phyloP scores from a whole-genome alignment of 192 early-diverging fungal genomes.

The Coemansia sp. region DNA sequence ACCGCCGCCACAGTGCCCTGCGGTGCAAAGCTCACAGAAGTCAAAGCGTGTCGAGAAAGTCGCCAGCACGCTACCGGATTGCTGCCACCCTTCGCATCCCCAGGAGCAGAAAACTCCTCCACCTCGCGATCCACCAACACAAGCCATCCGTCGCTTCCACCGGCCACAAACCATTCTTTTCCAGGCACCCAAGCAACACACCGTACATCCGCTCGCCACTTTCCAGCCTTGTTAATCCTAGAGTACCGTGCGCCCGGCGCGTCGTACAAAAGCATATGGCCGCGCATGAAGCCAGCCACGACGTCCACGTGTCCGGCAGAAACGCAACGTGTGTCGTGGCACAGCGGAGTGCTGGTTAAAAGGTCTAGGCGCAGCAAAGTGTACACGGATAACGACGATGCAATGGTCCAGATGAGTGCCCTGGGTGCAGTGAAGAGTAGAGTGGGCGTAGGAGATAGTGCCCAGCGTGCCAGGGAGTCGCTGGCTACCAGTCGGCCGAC shows the following conservation, averaged over 20 bases:
- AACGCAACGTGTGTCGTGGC: conserved; percentile 55
- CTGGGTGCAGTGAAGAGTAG: conserved; percentile 38
- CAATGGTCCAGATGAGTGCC: conserved; percentile 17
- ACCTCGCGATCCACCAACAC: too few relatives aligned
- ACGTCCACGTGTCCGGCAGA: conserved; percentile 66
- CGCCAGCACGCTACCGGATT: conserved; percentile 86
- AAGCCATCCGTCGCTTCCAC: too few relatives aligned
- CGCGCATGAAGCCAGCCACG: conserved; percentile 77
- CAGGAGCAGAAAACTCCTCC: too few relatives aligned
- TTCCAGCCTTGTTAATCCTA: conserved; percentile 77
- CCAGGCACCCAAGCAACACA: conserved; percentile 56
- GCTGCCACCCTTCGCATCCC: not conserved
- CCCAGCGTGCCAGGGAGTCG: conserved; percentile 60
- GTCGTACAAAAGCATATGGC: conserved; percentile 84
- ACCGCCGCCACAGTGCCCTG: conserved; percentile 78
- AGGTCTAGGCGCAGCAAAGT: conserved; percentile 79
- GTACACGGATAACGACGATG: conserved; percentile 54
- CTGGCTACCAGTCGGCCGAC: conserved; percentile 68
- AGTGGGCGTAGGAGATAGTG: conserved; percentile 17
- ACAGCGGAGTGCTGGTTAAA: conserved; percentile 71
- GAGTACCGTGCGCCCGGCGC: conserved; percentile 82
- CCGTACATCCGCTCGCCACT: conserved; percentile 68
- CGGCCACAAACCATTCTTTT: conserved; percentile 24
- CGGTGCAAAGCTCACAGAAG: conserved; percentile 79
- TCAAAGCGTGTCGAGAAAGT: conserved; percentile 66